phyloP scores from a whole-genome alignment of 192 early-diverging fungal species.

The Coemansia sp. region DNA sequence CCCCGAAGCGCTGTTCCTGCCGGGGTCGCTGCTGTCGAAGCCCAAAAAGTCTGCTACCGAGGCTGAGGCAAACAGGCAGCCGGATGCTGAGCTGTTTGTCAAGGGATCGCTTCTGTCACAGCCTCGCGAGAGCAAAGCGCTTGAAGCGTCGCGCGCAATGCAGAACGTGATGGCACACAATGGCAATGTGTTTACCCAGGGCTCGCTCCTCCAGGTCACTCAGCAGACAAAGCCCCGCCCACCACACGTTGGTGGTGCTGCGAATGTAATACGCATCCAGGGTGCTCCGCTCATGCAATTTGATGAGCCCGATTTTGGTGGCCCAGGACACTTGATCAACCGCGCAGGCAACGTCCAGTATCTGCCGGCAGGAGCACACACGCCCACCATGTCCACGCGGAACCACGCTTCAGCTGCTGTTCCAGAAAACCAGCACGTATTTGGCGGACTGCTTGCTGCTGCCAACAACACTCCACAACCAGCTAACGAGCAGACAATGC shows the following conservation, averaged over 20 bases:
- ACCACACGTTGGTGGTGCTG: slow-evolving; percentile 40
- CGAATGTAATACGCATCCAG: slow-evolving; percentile 16
- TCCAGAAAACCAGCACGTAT: slow-evolving; percentile 13
- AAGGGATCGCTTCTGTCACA: slow-evolving; percentile 51
- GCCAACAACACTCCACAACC: neutral
- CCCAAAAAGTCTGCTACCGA: slow-evolving; percentile 30
- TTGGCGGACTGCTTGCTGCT: slow-evolving; percentile 25
- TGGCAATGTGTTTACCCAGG: slow-evolving; percentile 51
- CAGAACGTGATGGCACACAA: slow-evolving; percentile 45
- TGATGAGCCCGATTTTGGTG: slow-evolving; percentile 13
- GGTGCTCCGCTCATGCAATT: slow-evolving; percentile 41
- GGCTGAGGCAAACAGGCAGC: slow-evolving; percentile 19
- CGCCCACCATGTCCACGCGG: neutral
- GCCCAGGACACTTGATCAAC: neutral
- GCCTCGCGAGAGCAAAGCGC: slow-evolving; percentile 50
- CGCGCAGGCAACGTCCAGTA: neutral
- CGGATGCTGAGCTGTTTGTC: slow-evolving; percentile 35
- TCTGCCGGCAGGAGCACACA: neutral
- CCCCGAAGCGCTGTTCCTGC: slow-evolving; percentile 24
- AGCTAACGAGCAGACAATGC: neutral
- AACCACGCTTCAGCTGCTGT: neutral
- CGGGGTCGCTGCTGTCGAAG: slow-evolving; percentile 48
- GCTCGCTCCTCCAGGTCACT: slow-evolving; percentile 40
- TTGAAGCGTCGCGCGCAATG: slow-evolving; percentile 52
- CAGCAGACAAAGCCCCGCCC: slow-evolving; percentile 39